Evolutionary conservation across 768 basidiomycete species (phyloP).

Genomic region (Suillus variegatus): DNA sequence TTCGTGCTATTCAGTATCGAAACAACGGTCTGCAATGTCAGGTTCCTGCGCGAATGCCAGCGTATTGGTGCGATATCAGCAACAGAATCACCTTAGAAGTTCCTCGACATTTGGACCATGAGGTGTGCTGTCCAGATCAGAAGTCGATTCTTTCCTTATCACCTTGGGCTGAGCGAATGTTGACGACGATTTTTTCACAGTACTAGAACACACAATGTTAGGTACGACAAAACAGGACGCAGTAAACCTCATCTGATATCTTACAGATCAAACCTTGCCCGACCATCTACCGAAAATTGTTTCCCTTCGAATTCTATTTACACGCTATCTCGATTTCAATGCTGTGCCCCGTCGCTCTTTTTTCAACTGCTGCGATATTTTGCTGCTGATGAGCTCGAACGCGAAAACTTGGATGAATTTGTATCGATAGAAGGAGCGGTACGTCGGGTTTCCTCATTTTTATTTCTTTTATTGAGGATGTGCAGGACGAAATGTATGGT

Average conservation of each 20-base stretch:
- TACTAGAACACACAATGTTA: conserved; percentile 36
- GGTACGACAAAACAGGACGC: conserved; percentile 31
- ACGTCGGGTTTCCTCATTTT: conserved; percentile 22
- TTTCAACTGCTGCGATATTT: conserved; percentile 84
- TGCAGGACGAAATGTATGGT: conserved; percentile 90
- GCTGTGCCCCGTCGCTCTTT: conserved; percentile 84
- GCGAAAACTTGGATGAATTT: conserved; percentile 84
- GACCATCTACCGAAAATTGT: conserved; percentile 56
- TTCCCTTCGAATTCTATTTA: conserved; percentile 74
- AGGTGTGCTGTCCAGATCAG: conserved; percentile 77
- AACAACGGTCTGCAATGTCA: conserved; percentile 78
- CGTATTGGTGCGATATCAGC: background rate
- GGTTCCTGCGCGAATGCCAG: conserved; percentile 46
- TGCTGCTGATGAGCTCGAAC: conserved; percentile 72
- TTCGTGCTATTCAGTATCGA: conserved; percentile 95
- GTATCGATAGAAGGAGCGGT: conserved; percentile 70
- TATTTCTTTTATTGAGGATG: conserved; percentile 8
- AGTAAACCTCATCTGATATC: background rate
- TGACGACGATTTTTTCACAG: conserved; percentile 56
- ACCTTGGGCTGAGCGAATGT: conserved; percentile 60
- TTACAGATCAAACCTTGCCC: conserved; percentile 64
- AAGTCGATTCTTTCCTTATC: conserved; percentile 70
- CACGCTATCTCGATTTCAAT: conserved; percentile 79
- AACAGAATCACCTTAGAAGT: conserved; percentile 67
- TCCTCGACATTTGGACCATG: conserved; percentile 87